Base-by-base conservation (phyloP, 345 rosid genomes). In the Fremontodendron californicum region DNA sequence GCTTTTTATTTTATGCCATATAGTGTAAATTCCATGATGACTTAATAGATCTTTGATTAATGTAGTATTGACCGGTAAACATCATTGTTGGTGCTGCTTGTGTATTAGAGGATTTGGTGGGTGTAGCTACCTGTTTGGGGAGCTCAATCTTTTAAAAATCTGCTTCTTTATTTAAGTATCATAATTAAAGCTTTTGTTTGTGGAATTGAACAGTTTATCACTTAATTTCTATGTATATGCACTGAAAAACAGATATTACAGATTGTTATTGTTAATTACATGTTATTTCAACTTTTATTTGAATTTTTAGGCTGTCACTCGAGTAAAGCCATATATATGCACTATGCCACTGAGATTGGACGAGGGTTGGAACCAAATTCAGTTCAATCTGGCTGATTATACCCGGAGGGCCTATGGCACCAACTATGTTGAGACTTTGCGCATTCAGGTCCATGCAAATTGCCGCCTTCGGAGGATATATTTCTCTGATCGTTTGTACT, bases 331-430 rank as follows among this genome's bases (percentile, higher is more conserved):
- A 37, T 96, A 90, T 84, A 92, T 93, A 19, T 93, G 98, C 84
- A 93, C 98, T 52, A 91, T 92, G 98, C 97, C 99, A 29, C 73
- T 96, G 82, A 92, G 88, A 90, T 78, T 96, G 97, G 98, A 96
- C 43, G 98, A 93, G 9, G 99, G 96, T 19, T 96, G 99, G 96
- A 93, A 96, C 81, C 99, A 93, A 80, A 92, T 96, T 80, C 96
- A 93, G 85, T 85, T 96, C 74, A 96, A 96, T 82, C 88, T 96
- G 77, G 87, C 94, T 60, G 98, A 92, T 88, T 90, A 93, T 81
- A 93, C 99, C 4, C 85, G 91, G 80, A 92, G 96, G 81, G 98
- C 99, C 57, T 93, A 96, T 48, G 99, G 99, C 78, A 93, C 97
- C 80, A 96, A 96, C 83, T 96, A 93, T 42, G 94, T 94, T 3